Evolutionary conservation across 352 stramenopile genomes (phyloP).

Genomic region (Pythium brassicae): DNA sequence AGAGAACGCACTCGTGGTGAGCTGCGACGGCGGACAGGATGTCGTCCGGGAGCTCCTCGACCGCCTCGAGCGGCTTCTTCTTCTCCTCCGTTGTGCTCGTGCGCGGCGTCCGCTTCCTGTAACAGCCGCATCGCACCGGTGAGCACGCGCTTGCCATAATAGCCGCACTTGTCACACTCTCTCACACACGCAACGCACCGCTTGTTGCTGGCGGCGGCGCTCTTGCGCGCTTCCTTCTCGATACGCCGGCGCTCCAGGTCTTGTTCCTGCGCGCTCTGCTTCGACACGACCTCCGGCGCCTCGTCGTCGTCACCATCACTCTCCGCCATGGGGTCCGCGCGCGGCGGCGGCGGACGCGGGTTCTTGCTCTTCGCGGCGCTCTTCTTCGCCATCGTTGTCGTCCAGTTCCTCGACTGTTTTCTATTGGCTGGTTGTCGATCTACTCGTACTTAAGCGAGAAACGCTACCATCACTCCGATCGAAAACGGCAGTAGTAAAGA

Average conservation of each 20-base stretch:
- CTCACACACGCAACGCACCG: conserved; percentile 29
- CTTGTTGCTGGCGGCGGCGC: conserved; percentile 36
- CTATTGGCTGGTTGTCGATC: no score
- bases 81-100: conserved; percentile 7
- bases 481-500: no score
- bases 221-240: conserved; percentile 42
- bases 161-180: not conserved
- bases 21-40: conserved; percentile 64
- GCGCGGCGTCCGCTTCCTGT: conserved; percentile 35
- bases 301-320: conserved; percentile 80
- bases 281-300: conserved; percentile 73
- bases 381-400: not conserved
- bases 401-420: no score
- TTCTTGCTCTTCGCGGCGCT: not conserved
- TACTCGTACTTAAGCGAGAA: not conserved
- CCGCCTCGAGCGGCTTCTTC: conserved; percentile 18
- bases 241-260: conserved; percentile 40
- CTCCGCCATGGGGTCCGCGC: conserved; percentile 19
- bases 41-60: conserved; percentile 53
- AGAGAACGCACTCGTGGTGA: conserved; percentile 40
- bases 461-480: no score
- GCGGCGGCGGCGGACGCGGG: conserved; percentile 3
- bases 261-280: conserved; percentile 57
- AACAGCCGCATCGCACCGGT: no score
- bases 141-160: not conserved